Percentiles rank a stretch among this genome's conserved stretches.
Conservation (phyloP, 352 stramenopile species). For the Plasmopara halstedii region DNA sequence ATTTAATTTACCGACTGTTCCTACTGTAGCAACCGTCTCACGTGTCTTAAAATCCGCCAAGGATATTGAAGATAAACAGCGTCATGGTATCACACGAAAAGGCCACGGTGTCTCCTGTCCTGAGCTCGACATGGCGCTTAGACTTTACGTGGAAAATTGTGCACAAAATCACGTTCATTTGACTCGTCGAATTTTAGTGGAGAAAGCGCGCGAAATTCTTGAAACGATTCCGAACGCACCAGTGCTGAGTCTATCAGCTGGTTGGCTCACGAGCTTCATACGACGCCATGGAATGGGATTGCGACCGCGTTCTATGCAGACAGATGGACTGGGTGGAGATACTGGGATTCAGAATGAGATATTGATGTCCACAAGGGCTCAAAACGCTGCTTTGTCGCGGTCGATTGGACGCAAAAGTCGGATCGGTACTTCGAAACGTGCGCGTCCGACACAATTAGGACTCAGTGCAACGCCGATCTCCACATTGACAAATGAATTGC, state of each 20-base stretch:
- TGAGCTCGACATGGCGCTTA: constrained; percentile 14
- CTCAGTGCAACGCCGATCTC: constrained; percentile 4
- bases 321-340: constrained; percentile 12
- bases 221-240: constrained; percentile 13
- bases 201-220: constrained; percentile 19
- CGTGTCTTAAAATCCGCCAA: constrained; percentile 19
- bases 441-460: constrained; percentile 7
- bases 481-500: neutral
- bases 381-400: neutral
- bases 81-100: constrained; percentile 17
- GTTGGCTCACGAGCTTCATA: constrained; percentile 29
- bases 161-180: constrained; percentile 13
- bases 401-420: constrained; percentile 1
- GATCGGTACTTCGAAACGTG: constrained; percentile 1
- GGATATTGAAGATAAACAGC: constrained; percentile 24
- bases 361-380: neutral
- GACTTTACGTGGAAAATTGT: constrained; percentile 16
- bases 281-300: constrained; percentile 19
- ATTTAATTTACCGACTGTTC: constrained; percentile 18
- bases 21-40: constrained; percentile 17
- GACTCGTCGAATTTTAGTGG: constrained; percentile 13
- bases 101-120: constrained; percentile 20
- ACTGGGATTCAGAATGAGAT: constrained; percentile 9
- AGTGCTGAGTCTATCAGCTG: constrained; percentile 18
- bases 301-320: constrained; percentile 17